Percentiles rank a stretch among this genome's conserved stretches.
Evolutionary conservation across 2,329 filamentous ascomycete genomes (phyloP).

Genomic region (Capronia epimyces): DNA sequence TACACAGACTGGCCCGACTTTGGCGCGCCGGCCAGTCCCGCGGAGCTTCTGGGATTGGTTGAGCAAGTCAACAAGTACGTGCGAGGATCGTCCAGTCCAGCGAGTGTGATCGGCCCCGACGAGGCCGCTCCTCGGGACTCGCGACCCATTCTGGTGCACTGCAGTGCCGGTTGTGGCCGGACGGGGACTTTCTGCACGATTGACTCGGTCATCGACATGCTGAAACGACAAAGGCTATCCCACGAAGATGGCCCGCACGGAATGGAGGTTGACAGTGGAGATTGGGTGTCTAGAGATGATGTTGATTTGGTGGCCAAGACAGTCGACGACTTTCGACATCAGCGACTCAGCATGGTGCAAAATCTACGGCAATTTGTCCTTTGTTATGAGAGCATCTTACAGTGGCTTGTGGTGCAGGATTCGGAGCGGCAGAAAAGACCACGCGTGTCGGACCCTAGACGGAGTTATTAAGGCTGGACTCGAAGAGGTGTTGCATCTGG

Average conservation of each 20-base stretch:
- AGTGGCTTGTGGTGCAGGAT: slow-evolving; percentile 60
- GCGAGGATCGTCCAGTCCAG: slow-evolving; percentile 33
- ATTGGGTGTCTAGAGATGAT: slow-evolving; percentile 65
- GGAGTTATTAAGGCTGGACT: slow-evolving; percentile 22
- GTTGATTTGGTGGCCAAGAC: slow-evolving; percentile 78
- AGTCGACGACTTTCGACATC: slow-evolving; percentile 82
- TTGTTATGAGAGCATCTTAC: slow-evolving; percentile 89
- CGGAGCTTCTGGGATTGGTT: slow-evolving; percentile 80
- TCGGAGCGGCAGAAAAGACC: slow-evolving; percentile 16
- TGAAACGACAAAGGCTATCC: slow-evolving; percentile 69
- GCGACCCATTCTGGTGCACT: slow-evolving; percentile 84
- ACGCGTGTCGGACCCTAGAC: slow-evolving; percentile 15
- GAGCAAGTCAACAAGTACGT: slow-evolving; percentile 73
- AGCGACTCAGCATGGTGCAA: slow-evolving; percentile 94
- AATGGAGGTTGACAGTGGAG: slow-evolving; percentile 33
- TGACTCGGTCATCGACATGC: slow-evolving; percentile 91
- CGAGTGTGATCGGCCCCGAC: slow-evolving; percentile 45
- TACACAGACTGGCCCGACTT: slow-evolving; percentile 98
- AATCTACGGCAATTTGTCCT: slow-evolving; percentile 88
- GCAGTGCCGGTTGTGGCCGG: slow-evolving; percentile 89
- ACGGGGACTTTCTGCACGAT: slow-evolving; percentile 97
- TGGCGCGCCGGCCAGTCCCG: slow-evolving; percentile 81
- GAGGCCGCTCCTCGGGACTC: slow-evolving; percentile 53
- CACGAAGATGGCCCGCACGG: slow-evolving; percentile 16
- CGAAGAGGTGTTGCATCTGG: background rate